These are phyloP conservation scores for Chrysosporium queenslandicum DNA, from an alignment of 2,329 filamentous ascomycete species.

Conservation along the genomic window DNA sequence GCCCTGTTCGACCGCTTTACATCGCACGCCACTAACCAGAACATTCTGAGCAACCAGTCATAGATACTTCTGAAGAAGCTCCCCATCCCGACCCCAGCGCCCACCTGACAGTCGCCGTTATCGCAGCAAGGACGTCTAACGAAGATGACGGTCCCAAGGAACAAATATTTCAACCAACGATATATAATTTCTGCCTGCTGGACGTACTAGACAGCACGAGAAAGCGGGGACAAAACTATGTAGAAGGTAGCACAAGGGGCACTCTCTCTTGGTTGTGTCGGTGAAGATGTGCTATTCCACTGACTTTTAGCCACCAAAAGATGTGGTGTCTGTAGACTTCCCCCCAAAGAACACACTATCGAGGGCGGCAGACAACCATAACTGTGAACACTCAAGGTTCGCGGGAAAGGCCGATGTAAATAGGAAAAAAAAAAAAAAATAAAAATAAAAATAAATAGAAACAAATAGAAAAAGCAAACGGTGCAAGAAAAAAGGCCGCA, in stretches of 20 bases:
- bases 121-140: background rate
- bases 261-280: conserved; percentile 2
- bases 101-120: background rate
- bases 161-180: background rate
- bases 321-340: conserved; percentile 4
- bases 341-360: background rate
- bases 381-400: background rate
- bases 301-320: background rate
- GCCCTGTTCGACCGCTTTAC: background rate
- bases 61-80: conserved; percentile 89
- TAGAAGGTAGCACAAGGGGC: conserved; percentile 6
- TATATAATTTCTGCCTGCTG: background rate
- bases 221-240: conserved; percentile 7
- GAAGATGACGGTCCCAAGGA: background rate
- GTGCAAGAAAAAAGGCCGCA: background rate
- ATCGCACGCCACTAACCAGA: conserved; percentile 55
- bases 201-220: conserved; percentile 5
- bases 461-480: background rate
- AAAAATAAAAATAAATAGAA: background rate
- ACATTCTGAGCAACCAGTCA: conserved; percentile 95
- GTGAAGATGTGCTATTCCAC: background rate
- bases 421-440: background rate
- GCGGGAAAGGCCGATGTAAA: background rate
- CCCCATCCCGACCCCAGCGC: conserved; percentile 54
- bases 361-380: background rate